Base-by-base conservation (phyloP, 176 grass and related monocot species). In the Microstegium vimineum region DNA sequence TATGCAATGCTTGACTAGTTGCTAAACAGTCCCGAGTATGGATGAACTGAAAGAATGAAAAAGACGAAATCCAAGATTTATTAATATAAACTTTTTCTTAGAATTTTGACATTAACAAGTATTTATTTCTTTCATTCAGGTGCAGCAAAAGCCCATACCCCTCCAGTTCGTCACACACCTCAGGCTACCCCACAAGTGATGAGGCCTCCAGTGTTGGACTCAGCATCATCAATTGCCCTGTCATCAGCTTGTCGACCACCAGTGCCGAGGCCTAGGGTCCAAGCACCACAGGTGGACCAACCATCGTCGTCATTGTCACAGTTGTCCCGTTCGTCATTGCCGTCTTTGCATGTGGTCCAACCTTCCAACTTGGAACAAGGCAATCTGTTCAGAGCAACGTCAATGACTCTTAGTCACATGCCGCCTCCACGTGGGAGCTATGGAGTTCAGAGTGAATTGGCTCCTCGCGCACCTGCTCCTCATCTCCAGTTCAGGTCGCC, bases 401-500 rank as follows among this genome's bases (percentile, higher is more conserved):
- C 83, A 77, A n/a, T 34, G 25, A 57, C 84, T 60, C 64, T 82
- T 51, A 75, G 73, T 68, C 64, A 72, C 25, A 78, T 38, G 20
- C 67, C 87, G 82, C 30, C 84, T 64, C 36, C 86, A 45, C 65
- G 36, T 56, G 40, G 78, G 75, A 89, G 34, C 81, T 71, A 70
- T 86, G 86, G 79, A 75, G 70, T 33, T 54, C 63, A 73, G 81
- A 69, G 75, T 73, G 91, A 90, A 75, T 47, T 74, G 33, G 77
- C 80, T 49, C 86, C 83, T 49, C 91, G 91, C 62, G 80, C 92
- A 13, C 92, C 89, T 85, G 84, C 92, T 75, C 92, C 92, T 41
- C 92, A 94, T 89, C 92, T 94, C 31, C 86, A 89, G 74, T 78
- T 87, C n/a, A 84, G 78, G 61, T 60, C 68, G 62, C 67, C 83